phyloP scores from a whole-genome alignment of 2,329 filamentous ascomycete genomes.

The Botryotinia convoluta region DNA sequence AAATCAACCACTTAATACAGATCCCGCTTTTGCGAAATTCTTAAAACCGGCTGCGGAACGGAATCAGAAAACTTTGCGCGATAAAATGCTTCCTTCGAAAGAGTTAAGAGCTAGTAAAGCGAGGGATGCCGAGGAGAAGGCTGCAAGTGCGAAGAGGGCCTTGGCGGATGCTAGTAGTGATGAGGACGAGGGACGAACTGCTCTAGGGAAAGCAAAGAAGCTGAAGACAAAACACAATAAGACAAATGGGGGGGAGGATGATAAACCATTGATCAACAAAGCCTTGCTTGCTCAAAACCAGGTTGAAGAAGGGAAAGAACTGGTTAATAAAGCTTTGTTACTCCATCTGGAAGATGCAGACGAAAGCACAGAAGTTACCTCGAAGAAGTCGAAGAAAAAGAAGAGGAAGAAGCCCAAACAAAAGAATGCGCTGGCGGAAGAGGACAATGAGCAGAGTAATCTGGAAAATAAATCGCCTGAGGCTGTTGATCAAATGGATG shows the following conservation, averaged over 20 bases:
- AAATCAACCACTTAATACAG: conserved; percentile 37
- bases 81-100: conserved; percentile 36
- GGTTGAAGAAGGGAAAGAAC: conserved; percentile 13
- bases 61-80: conserved; percentile 37
- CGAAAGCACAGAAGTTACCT: conserved; percentile 11
- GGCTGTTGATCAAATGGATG: conserved; percentile 15
- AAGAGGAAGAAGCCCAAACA: conserved; percentile 21
- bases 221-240: conserved; percentile 25
- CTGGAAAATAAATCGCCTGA: conserved; percentile 1
- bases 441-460: not conserved
- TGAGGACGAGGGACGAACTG: conserved; percentile 39
- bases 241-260: not conserved
- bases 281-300: conserved; percentile 14
- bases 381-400: conserved; percentile 22
- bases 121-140: conserved; percentile 38
- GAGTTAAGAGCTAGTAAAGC: conserved; percentile 37
- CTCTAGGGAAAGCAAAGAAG: conserved; percentile 39
- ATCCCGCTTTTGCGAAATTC: conserved; percentile 34
- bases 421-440: conserved; percentile 11
- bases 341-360: conserved; percentile 13
- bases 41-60: conserved; percentile 33
- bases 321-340: conserved; percentile 15
- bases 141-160: conserved; percentile 35
- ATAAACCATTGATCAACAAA: conserved; percentile 19
- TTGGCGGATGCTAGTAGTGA: conserved; percentile 37